phyloP scores from a whole-genome alignment of 2,329 filamentous ascomycete genomes.

The Colletotrichum tabaci region DNA sequence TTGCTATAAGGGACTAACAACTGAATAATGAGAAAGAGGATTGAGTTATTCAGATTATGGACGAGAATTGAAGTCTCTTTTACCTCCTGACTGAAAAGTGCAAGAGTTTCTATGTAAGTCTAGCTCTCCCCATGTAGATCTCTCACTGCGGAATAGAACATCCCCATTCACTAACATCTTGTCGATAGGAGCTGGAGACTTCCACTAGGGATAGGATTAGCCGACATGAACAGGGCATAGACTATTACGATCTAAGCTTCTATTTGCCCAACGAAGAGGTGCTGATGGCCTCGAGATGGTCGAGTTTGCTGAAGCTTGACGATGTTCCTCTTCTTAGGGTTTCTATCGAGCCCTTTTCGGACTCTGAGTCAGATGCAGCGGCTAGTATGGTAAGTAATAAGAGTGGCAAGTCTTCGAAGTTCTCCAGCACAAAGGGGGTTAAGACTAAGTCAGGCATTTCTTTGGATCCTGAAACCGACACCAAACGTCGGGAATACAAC shows the following conservation, averaged over 20 bases:
- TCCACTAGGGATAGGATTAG: not conserved
- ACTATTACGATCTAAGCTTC: not conserved
- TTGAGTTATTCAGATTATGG: not conserved
- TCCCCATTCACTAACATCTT: not conserved
- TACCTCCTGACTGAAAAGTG: not conserved
- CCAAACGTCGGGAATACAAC: not conserved
- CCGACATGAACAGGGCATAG: not conserved
- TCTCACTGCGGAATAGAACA: no score
- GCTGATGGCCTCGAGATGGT: not conserved
- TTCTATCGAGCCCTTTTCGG: not conserved
- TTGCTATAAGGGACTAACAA: not conserved
- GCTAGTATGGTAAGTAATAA: not conserved
- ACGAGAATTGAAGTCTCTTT: not conserved
- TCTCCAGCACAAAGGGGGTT: not conserved
- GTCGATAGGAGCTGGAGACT: not conserved
- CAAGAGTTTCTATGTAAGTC: not conserved
- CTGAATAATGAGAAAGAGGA: not conserved
- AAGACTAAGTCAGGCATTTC: not conserved
- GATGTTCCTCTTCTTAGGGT: not conserved
- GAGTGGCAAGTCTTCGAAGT: not conserved
- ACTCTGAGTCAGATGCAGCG: not conserved
- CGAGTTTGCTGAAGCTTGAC: not conserved
- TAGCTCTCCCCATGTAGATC: not conserved
- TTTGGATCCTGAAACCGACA: not conserved
- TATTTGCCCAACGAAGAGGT: not conserved